These are phyloP conservation scores for Pontederia crassipes DNA, from an alignment of 176 grass and related monocot species.

Conservation along the genomic window DNA sequence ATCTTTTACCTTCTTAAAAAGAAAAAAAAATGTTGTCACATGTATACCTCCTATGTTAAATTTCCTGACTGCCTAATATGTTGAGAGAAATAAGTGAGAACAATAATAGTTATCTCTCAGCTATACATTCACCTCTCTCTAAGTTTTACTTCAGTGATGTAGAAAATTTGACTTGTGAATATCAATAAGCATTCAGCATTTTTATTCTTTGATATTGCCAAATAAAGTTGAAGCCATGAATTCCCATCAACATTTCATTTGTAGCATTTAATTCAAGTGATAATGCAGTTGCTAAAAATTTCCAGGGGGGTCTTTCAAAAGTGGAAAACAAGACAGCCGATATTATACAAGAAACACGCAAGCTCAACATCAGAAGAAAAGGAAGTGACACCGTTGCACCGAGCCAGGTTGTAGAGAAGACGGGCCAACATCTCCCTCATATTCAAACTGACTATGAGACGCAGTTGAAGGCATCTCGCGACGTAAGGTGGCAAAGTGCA, in stretches of 20 bases:
- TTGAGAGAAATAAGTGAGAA: too few species aligned
- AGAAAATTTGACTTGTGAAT: too few species aligned
- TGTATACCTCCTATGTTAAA: too few species aligned
- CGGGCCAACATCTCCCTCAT: slow-evolving; percentile 46
- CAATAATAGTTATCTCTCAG: too few species aligned
- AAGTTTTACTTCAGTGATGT: too few species aligned
- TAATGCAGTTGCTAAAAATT: slow-evolving; percentile 5
- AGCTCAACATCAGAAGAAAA: slow-evolving; percentile 85
- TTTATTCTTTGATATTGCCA: too few species aligned
- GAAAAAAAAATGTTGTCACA: too few species aligned
- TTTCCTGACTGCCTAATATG: too few species aligned
- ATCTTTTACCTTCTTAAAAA: too few species aligned
- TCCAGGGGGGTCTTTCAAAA: slow-evolving; percentile 83
- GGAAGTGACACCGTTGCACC: slow-evolving; percentile 29
- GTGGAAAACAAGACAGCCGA: slow-evolving; percentile 87
- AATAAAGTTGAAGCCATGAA: too few species aligned
- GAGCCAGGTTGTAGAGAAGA: slow-evolving; percentile 46
- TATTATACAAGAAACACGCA: slow-evolving; percentile 88
- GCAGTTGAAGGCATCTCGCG: slow-evolving; percentile 99
- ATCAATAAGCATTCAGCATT: too few species aligned
- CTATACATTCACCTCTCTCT: too few species aligned
- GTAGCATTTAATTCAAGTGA: not conserved
- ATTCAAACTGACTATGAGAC: slow-evolving; percentile 78
- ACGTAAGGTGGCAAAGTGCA: slow-evolving; percentile 97
- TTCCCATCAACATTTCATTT: not conserved